phyloP scores from a whole-genome alignment of 2,329 filamentous ascomycete genomes.

The Colletotrichum liriopes region DNA sequence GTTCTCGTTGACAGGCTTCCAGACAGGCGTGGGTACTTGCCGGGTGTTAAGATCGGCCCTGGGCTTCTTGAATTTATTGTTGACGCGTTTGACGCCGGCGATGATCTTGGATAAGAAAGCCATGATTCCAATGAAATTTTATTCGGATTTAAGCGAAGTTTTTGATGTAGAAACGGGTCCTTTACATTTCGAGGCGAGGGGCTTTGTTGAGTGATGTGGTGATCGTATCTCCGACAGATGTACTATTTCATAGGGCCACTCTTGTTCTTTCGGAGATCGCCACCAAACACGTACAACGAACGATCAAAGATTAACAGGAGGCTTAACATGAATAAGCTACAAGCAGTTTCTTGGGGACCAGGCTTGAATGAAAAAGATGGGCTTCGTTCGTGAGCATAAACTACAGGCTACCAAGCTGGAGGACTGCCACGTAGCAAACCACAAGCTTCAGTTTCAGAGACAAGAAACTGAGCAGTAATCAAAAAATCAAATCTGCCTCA shows the following conservation, averaged over 20 bases:
- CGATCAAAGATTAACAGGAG: not conserved
- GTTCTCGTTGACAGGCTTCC: not conserved
- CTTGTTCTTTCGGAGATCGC: not conserved
- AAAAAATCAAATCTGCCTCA: not conserved
- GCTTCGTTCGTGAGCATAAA: not conserved
- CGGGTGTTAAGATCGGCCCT: not conserved
- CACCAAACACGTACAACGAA: not conserved
- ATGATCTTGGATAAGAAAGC: not conserved
- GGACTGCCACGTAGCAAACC: not conserved
- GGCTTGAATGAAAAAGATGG: not conserved
- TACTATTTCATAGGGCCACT: not conserved
- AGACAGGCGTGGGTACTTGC: not conserved
- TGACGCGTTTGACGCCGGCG: not conserved
- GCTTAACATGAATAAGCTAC: not conserved
- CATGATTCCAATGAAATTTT: not conserved
- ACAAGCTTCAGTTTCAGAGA: not conserved
- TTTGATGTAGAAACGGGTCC: accelerated
- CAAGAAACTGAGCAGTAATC: not conserved
- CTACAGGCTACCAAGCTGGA: not conserved
- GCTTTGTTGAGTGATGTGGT: no score
- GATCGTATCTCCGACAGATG: not conserved
- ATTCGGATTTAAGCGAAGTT: not conserved
- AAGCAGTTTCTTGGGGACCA: not conserved
- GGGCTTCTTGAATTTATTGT: no score
- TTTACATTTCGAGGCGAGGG: no score